Conservation (phyloP, 2,329 filamentous ascomycete genomes). For the Penicillium concentricum region DNA sequence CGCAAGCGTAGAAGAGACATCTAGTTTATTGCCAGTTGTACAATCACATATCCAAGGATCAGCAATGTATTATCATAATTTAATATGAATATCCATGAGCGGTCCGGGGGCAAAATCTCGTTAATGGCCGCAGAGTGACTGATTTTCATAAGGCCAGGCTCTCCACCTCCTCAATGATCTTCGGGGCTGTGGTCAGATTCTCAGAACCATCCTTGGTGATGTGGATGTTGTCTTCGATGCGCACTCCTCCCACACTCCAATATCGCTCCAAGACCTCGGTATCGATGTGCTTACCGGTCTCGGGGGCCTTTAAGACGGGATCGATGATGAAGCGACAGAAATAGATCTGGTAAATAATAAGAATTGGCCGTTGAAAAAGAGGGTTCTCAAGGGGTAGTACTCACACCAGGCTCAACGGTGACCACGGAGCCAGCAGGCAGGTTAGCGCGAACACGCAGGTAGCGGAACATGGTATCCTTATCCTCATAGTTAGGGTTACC, state of each 20-base stretch:
- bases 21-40: slow-evolving; percentile 11
- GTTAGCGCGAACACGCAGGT: slow-evolving; percentile 73
- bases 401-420: slow-evolving; percentile 88
- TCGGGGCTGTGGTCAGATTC: slow-evolving; percentile 78
- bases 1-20: slow-evolving; percentile 40
- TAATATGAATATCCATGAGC: neutral
- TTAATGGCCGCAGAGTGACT: neutral
- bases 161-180: slow-evolving; percentile 67
- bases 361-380: neutral
- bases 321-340: slow-evolving; percentile 88
- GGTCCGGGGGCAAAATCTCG: too few species aligned
- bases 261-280: slow-evolving; percentile 70
- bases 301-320: slow-evolving; percentile 71
- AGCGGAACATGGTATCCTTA: slow-evolving; percentile 79
- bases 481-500: slow-evolving; percentile 77
- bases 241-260: slow-evolving; percentile 85
- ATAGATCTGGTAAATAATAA: slow-evolving; percentile 60
- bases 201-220: slow-evolving; percentile 77
- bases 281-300: slow-evolving; percentile 75
- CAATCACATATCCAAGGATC: neutral
- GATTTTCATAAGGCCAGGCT: slow-evolving; percentile 31
- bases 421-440: slow-evolving; percentile 79
- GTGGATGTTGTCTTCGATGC: slow-evolving; percentile 88
- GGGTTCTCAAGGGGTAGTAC: slow-evolving; percentile 26
- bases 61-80: neutral